phyloP scores from a whole-genome alignment of 495 filamentous ascomycete species.

The Pyrenula massariospora region DNA sequence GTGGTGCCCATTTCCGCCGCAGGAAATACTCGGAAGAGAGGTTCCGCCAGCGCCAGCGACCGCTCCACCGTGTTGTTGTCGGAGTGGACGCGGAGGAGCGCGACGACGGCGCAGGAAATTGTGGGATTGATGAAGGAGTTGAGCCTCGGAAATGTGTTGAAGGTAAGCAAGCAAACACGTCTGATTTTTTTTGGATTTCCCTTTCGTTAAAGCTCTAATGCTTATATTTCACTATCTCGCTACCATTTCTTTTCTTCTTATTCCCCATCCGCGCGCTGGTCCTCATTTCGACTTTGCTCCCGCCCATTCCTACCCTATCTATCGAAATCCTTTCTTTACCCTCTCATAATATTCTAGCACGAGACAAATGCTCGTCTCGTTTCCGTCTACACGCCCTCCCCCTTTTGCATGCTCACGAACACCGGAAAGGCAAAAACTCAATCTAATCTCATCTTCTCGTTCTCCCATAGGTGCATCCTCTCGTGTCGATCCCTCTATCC shows the following conservation, averaged over 20 bases:
- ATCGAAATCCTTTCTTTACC: background rate
- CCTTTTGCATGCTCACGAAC: too few species aligned
- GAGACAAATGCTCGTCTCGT: too few species aligned
- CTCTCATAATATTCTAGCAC: too few species aligned
- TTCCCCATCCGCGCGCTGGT: too few species aligned
- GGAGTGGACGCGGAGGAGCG: constrained; percentile 21
- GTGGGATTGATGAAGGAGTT: constrained; percentile 25
- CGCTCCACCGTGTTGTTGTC: constrained; percentile 4
- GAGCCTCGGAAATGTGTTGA: constrained; percentile 29
- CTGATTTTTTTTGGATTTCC: too few species aligned
- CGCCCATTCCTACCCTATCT: background rate
- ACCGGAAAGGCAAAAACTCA: too few species aligned
- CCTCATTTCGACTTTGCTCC: too few species aligned
- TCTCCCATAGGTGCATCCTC: constrained; percentile 9
- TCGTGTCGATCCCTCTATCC: constrained; percentile 6
- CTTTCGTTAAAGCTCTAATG: too few species aligned
- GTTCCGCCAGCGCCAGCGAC: background rate
- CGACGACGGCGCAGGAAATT: constrained; percentile 26
- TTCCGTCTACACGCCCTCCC: too few species aligned
- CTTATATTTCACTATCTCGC: background rate
- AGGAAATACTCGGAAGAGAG: background rate
- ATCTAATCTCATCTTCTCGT: too few species aligned
- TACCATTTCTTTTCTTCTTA: background rate
- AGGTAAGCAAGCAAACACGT: too few species aligned
- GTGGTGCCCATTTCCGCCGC: background rate